Evolutionary conservation across 2,329 filamentous ascomycete species (phyloP).

Genomic region (Aspergillus bombycis): DNA sequence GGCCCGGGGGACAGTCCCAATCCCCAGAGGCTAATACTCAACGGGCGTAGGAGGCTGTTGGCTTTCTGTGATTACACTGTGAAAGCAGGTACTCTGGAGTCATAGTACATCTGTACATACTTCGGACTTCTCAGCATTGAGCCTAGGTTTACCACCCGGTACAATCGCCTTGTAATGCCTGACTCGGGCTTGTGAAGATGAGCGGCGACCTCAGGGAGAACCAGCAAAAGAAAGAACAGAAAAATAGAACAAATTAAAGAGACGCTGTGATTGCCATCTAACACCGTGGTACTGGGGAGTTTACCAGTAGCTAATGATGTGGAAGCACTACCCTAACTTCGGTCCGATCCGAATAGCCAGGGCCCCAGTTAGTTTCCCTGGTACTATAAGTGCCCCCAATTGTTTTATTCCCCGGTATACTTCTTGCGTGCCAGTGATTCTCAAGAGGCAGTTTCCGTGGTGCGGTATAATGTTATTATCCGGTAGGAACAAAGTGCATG

Average conservation of each 20-base stretch:
- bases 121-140: neutral
- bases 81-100: neutral
- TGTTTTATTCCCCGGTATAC: neutral
- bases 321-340: slow-evolving; percentile 7
- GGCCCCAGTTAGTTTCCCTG: slow-evolving; percentile 19
- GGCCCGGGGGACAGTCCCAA: neutral
- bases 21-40: neutral
- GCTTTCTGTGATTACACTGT: neutral
- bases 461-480: neutral
- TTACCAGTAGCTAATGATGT: neutral
- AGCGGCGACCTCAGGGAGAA: neutral
- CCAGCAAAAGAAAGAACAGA: neutral
- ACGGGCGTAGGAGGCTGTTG: neutral
- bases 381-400: slow-evolving; percentile 3
- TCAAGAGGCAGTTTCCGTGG: neutral
- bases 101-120: neutral
- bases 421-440: neutral
- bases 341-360: slow-evolving; percentile 22
- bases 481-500: neutral
- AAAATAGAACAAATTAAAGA: neutral
- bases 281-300: neutral
- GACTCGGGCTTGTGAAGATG: neutral
- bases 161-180: neutral
- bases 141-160: neutral
- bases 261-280: neutral